Base-by-base conservation (phyloP, 345 rosid species). In the Corymbia maculata region DNA sequence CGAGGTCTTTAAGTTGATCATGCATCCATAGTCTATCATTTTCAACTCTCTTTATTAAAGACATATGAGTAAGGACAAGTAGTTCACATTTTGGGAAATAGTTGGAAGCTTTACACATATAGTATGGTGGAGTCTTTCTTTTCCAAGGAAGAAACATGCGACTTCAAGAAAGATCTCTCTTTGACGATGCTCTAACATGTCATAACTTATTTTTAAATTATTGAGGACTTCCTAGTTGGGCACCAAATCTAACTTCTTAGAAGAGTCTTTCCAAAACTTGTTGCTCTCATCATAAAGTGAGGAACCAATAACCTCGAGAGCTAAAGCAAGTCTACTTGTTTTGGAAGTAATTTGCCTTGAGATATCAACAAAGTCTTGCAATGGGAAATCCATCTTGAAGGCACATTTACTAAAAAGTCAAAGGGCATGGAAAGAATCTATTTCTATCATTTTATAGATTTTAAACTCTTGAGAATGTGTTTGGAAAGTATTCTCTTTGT, bases 111-210 rank as follows among this genome's bases (percentile, higher is more conserved):
- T 68, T 68, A 44, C 79, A 68, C 0, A 30, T 68, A 32, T 68
- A 68, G 24, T 3, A 32, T 0, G 3, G 2, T 0, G 0, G 2
- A 32, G 6, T 15, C 22, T 16, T 15, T 68, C 6, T 28, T 32
- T 0, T 16, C 45, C 13, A 8, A 16, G 8, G 44, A 68, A 68
- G 44, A 7, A 30, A 68, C 79, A 68, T 8, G 79, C 79, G 3
- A 68, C 8, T 13, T 68, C 45, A 68, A 68, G 79, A 68, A 68
- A 68, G 22, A 68, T 68, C 21, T 68, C 45, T 66, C 10, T 30
- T 2, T 68, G 79, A 5, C 4, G 45, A 68, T 17, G 6, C 44
- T 68, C 79, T 5, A 68, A 68, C 45, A 68, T 68, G 44, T 68
- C 79, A 32, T 15, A 68, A 68, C 79, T 68, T 0, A 68, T 68